These are phyloP conservation scores for Leptomonas pyrrhocoris DNA, from an alignment of 208 protist genomes.

Conservation along the genomic window DNA sequence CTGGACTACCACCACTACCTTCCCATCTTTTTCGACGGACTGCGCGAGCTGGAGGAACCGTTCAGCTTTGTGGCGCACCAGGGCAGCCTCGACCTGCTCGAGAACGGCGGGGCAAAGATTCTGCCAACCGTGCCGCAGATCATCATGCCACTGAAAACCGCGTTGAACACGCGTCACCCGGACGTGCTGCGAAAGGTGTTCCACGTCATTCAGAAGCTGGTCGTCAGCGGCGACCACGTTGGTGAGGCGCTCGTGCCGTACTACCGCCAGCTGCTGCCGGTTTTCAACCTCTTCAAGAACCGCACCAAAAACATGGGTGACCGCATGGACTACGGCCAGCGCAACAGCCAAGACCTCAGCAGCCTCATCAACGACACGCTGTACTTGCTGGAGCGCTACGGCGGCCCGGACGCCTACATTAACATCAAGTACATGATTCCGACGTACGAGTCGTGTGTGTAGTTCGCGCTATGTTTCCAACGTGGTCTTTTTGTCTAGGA, in stretches of 20 bases:
- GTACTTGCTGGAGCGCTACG: conserved; percentile 92
- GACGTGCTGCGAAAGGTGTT: conserved; percentile 95
- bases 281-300: conserved; percentile 98
- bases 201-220: conserved; percentile 96
- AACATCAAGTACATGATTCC: conserved; percentile 97
- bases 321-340: conserved; percentile 96
- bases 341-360: conserved; percentile 93
- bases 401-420: conserved; percentile 94
- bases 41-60: conserved; percentile 97
- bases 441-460: conserved; percentile 91
- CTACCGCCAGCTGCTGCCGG: conserved; percentile 98
- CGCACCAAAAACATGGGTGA: conserved; percentile 93
- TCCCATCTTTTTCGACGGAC: conserved; percentile 99
- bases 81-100: conserved; percentile 94
- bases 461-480: conserved; percentile 4
- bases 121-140: conserved; percentile 98
- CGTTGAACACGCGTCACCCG: conserved; percentile 97
- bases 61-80: conserved; percentile 96
- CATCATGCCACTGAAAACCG: conserved; percentile 98
- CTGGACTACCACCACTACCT: conserved; percentile 99
- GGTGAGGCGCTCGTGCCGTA: conserved; percentile 98
- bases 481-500: neutral
- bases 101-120: conserved; percentile 94
- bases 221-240: conserved; percentile 94
- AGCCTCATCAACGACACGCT: conserved; percentile 98